A percentile compares a stretch with the other conserved stretches of the same genome.
Conservation (phyloP, 768 basidiomycete species). For the Kwoniella sp. region DNA sequence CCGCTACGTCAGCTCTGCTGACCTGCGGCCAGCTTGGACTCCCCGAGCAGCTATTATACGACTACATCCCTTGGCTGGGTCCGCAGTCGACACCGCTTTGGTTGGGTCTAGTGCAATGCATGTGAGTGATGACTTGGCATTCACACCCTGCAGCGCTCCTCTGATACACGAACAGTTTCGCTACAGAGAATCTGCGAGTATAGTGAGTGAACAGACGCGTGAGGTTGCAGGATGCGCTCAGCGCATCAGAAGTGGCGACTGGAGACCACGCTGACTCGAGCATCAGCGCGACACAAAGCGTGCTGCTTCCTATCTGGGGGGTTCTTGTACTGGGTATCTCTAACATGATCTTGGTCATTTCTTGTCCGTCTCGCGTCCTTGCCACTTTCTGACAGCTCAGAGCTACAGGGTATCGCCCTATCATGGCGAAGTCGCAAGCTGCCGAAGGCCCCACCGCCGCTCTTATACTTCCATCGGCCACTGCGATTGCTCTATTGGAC, state of each 20-base stretch:
- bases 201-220: slow-evolving; percentile 29
- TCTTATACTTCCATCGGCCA: slow-evolving; percentile 31
- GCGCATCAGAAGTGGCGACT: too few species aligned
- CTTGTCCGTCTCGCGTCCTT: too few species aligned
- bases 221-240: too few species aligned
- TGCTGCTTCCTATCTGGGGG: slow-evolving; percentile 26
- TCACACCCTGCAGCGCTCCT: too few species aligned
- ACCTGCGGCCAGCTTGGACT: slow-evolving; percentile 24
- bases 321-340: slow-evolving; percentile 22
- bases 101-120: slow-evolving; percentile 21
- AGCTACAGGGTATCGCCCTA: too few species aligned
- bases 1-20: slow-evolving; percentile 1
- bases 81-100: slow-evolving; percentile 32
- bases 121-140: slow-evolving; percentile 32
- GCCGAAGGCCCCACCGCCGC: slow-evolving; percentile 26
- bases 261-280: too few species aligned
- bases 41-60: slow-evolving; percentile 31
- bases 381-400: too few species aligned
- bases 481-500: slow-evolving; percentile 19
- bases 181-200: slow-evolving; percentile 23
- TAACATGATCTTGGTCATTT: slow-evolving; percentile 25
- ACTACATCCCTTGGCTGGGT: slow-evolving; percentile 28
- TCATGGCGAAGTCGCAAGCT: slow-evolving; percentile 21
- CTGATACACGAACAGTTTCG: slow-evolving; percentile 15
- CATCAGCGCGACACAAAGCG: slow-evolving; percentile 12